These are phyloP conservation scores for Rhodocollybia butyracea DNA, from an alignment of 768 basidiomycete species.

Conservation along the genomic window DNA sequence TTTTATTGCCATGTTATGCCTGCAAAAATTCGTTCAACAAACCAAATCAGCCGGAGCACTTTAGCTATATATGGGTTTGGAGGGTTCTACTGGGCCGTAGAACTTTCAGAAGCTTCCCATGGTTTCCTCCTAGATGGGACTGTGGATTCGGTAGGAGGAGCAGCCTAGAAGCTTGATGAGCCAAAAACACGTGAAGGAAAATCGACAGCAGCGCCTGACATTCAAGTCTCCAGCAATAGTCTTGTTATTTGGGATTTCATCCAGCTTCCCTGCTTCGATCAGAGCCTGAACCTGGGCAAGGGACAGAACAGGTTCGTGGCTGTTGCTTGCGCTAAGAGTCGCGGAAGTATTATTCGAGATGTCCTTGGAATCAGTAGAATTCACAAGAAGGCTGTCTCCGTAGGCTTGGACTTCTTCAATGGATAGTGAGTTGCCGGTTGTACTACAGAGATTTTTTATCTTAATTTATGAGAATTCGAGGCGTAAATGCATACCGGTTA, in stretches of 20 bases:
- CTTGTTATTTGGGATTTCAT: constrained; percentile 79
- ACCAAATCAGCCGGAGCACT: too few species aligned
- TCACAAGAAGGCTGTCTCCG: constrained; percentile 20
- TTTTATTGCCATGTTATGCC: too few species aligned
- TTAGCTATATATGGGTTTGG: too few species aligned
- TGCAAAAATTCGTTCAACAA: too few species aligned
- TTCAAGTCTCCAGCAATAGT: constrained; percentile 63
- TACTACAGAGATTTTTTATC: constrained; percentile 20
- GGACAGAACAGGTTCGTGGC: constrained; percentile 38
- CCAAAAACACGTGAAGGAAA: constrained; percentile 5
- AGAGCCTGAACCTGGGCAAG: constrained; percentile 68
- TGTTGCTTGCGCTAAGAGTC: background rate
- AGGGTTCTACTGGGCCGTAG: too few species aligned
- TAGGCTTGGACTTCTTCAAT: constrained; percentile 38
- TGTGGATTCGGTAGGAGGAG: constrained; percentile 53
- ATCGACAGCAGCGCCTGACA: constrained; percentile 35
- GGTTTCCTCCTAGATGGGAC: constrained; percentile 57
- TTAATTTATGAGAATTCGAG: background rate
- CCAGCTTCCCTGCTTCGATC: constrained; percentile 67
- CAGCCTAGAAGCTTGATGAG: constrained; percentile 36
- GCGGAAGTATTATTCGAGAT: background rate
- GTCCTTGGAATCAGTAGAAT: background rate
- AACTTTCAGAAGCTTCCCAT: too few species aligned
- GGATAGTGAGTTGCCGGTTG: constrained; percentile 38
- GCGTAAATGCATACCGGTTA: constrained; percentile 41